phyloP scores from a whole-genome alignment of 2,329 filamentous ascomycete genomes.

The Calonectria pseudoturangicola region DNA sequence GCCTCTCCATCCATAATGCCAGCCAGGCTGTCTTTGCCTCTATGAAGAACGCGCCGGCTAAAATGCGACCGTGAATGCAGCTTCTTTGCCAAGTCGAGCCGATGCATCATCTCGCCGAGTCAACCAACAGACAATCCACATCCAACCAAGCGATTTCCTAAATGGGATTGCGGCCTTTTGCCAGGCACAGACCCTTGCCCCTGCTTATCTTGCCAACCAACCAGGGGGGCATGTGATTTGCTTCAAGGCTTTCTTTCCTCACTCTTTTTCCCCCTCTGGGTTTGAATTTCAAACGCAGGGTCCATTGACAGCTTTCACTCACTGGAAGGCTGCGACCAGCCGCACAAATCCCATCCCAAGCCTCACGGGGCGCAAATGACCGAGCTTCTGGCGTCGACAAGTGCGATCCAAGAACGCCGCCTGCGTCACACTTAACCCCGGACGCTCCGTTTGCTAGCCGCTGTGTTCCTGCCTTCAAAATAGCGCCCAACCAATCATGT shows the following conservation, averaged over 20 bases:
- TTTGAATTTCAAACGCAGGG: neutral
- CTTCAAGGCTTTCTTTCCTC: neutral
- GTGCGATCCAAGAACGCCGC: neutral
- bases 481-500: neutral
- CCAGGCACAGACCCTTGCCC: neutral
- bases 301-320: neutral
- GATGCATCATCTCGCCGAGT: neutral
- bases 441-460: neutral
- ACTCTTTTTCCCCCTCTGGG: neutral
- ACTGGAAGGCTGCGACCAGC: neutral
- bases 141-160: neutral
- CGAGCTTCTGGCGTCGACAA: neutral
- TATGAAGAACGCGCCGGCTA: neutral
- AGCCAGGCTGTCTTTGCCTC: neutral
- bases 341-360: neutral
- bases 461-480: neutral
- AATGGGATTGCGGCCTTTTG: neutral
- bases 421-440: slow-evolving; percentile 1
- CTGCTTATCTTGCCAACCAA: neutral
- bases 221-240: neutral
- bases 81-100: neutral
- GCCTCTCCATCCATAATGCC: neutral
- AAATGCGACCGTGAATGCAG: neutral
- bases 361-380: neutral
- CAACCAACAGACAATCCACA: neutral